phyloP scores from a whole-genome alignment of 768 basidiomycete species.

The Rhizopogon salebrosus region DNA sequence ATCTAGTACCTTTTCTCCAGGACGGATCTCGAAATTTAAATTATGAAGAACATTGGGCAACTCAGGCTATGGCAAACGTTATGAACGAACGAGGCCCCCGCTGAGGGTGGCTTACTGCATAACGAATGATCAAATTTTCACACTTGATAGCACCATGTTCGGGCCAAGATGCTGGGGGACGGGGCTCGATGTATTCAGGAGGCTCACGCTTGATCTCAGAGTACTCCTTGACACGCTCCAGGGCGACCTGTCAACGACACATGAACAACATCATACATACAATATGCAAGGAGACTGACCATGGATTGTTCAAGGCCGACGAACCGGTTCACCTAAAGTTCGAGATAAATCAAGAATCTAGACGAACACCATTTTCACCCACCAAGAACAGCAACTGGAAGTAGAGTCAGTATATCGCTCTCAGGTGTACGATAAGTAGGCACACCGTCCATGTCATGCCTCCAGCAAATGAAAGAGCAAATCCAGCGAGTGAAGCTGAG shows the following conservation, averaged over 20 bases:
- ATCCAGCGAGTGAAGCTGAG: constrained; percentile 79
- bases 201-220: constrained; percentile 74
- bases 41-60: constrained; percentile 81
- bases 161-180: constrained; percentile 82
- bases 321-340: constrained; percentile 60
- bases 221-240: constrained; percentile 90
- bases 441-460: constrained; percentile 63
- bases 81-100: not conserved
- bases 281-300: constrained; percentile 38
- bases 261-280: not conserved
- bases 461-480: constrained; percentile 79
- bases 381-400: constrained; percentile 57
- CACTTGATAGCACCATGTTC: constrained; percentile 61
- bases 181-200: constrained; percentile 80
- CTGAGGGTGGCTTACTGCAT: constrained; percentile 52
- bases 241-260: constrained; percentile 50
- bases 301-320: constrained; percentile 90
- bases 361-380: constrained; percentile 6
- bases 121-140: constrained; percentile 71
- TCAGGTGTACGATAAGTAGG: not conserved
- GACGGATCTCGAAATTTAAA: constrained; percentile 65
- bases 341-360: constrained; percentile 1
- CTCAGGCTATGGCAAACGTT: constrained; percentile 51
- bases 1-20: constrained; percentile 64
- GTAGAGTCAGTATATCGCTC: constrained; percentile 13